These are phyloP conservation scores for Quercus lobata DNA, from an alignment of 331 rosid species.

Conservation along the genomic window DNA sequence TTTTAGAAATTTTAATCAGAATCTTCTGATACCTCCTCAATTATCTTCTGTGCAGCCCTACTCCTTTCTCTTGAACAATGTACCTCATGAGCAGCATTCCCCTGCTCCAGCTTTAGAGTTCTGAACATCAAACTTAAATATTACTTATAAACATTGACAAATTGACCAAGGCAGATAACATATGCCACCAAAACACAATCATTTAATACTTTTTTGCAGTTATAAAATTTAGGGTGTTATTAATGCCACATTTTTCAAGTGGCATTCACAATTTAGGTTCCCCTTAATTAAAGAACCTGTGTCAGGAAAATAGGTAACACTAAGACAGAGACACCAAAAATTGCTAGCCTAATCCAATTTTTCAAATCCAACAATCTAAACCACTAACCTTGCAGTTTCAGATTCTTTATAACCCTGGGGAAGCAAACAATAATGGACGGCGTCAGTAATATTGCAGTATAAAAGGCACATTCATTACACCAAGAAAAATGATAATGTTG, in stretches of 20 bases:
- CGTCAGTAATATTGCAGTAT: neutral
- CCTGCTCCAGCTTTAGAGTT: slow-evolving; percentile 25
- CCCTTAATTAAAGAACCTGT: slow-evolving; percentile 2
- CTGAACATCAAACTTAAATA: slow-evolving; percentile 29
- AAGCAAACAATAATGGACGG: slow-evolving; percentile 15
- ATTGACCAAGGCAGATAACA: slow-evolving; percentile 7
- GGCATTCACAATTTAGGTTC: neutral
- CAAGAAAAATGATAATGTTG: neutral
- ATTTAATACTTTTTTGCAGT: too few species aligned
- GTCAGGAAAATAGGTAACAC: neutral
- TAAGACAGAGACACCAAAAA: neutral
- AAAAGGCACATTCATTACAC: neutral
- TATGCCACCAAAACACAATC: slow-evolving; percentile 1
- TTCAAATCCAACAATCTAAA: slow-evolving; percentile 3
- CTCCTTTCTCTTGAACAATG: slow-evolving; percentile 64
- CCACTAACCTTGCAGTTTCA: slow-evolving; percentile 30
- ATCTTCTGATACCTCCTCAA: slow-evolving; percentile 41
- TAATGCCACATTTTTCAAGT: neutral
- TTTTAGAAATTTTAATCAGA: slow-evolving; percentile 4
- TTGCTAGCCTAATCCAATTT: neutral
- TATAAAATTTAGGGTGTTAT: neutral
- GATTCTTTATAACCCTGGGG: slow-evolving; percentile 34
- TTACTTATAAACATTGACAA: slow-evolving; percentile 26
- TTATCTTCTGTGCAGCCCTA: slow-evolving; percentile 47
- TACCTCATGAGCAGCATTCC: slow-evolving; percentile 29